Base-by-base conservation (phyloP, 2,329 filamentous ascomycete species). In the Aspergillus ruber region DNA sequence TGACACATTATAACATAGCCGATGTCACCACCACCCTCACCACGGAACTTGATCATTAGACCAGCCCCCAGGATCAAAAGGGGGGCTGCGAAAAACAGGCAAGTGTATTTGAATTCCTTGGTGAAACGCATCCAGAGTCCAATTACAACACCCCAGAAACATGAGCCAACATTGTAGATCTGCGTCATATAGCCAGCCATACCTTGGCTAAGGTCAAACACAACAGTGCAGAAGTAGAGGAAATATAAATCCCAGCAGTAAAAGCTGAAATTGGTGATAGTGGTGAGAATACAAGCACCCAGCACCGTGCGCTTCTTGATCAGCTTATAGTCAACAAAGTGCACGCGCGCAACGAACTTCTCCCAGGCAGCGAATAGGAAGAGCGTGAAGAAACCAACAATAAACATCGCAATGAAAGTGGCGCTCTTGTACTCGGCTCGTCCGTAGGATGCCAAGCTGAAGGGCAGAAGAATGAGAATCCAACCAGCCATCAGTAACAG, bases 401-500 rank as follows among this genome's bases (percentile, higher is more conserved):
- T 69, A 7, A 74, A 52, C 62, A 81, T 73, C 25, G 63, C 67
- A 48, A 81, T 74, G 51, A 81, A 74, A 12, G 71, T 58, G 6
- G 74, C 67, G 12, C 70, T 71, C 2, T 64, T 51, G 67, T 75
- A 79, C 15, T 64, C 56, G 8, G 68, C 56, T 7, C 61, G 57
- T 13, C 71, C 65, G 27, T 60, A 62, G n/a, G 58, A 56, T 44
- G 70, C 63, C 18, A 88, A 71, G 42, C 72, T 81, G 66, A 88
- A 84, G 0, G 84, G 81, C 15, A 88, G 73, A 3, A 88, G 74
- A 61, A 88, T 79, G 3, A 86, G 67, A 2, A 81, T 73, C 60
- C 84, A 80, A 0, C 81, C 84, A 1, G 69, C 73, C 45, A 78
- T 77, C 41, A 86, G 70, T 2, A 86, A 66, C 13, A 84, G 50